Conservation (phyloP, 208 protist species). For the Trichomonas tenax region DNA sequence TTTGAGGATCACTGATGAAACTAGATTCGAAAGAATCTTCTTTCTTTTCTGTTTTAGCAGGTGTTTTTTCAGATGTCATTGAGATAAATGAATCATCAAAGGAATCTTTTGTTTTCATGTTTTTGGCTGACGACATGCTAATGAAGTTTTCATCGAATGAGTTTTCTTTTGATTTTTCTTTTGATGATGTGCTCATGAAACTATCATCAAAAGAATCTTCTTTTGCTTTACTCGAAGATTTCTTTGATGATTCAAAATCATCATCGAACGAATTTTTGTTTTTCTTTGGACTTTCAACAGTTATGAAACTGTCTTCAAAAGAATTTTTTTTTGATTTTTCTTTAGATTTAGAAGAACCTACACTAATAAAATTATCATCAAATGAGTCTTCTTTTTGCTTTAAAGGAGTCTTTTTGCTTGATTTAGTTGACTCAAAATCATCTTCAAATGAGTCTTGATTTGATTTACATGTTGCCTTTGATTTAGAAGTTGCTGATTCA, state of each 20-base stretch:
- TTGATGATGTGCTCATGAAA: not conserved
- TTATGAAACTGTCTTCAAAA: not conserved
- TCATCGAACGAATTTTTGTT: not conserved
- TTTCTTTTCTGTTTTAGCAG: not conserved
- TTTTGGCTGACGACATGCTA: not conserved
- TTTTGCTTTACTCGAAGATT: not conserved
- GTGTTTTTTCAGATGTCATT: not conserved
- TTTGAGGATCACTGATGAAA: no score
- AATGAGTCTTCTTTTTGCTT: not conserved
- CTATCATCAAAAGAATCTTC: not conserved
- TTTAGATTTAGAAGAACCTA: not conserved
- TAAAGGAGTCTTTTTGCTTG: not conserved
- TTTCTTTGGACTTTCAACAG: not conserved
- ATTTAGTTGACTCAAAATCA: not conserved
- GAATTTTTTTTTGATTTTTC: not conserved
- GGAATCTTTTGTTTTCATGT: not conserved
- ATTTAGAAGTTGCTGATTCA: no score
- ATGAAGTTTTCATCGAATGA: no score
- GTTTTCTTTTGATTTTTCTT: no score
- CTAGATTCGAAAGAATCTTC: not conserved
- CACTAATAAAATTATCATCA: not conserved
- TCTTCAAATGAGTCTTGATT: not conserved
- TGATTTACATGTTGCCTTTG: not conserved
- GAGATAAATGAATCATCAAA: not conserved
- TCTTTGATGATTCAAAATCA: not conserved